Percentiles rank a stretch among this genome's conserved stretches.
Evolutionary conservation across 495 filamentous ascomycete genomes (phyloP).

Genomic region (Xylaria flabelliformis): DNA sequence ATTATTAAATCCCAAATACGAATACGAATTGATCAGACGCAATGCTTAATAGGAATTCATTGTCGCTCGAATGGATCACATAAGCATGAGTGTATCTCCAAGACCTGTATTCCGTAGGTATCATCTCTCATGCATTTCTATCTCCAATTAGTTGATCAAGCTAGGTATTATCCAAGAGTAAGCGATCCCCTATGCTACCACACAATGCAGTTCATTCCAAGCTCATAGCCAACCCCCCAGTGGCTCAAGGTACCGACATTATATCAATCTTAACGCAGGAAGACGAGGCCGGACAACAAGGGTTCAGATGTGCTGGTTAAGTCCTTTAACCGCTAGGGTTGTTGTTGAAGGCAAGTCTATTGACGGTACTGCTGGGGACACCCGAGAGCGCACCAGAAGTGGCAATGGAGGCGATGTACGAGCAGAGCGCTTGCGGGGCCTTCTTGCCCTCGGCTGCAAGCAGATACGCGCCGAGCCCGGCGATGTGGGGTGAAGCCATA

Average conservation of each 20-base stretch:
- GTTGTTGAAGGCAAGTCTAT: slow-evolving; percentile 59
- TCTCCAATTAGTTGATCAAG: not conserved
- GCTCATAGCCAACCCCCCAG: not conserved
- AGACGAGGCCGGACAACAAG: not conserved
- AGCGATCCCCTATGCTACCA: not conserved
- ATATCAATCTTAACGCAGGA: not conserved
- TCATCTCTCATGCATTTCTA: not conserved
- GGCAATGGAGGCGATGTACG: slow-evolving; percentile 49
- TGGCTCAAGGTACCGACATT: not conserved
- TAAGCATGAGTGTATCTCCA: not conserved
- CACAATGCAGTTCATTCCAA: not conserved
- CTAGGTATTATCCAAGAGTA: not conserved
- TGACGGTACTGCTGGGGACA: slow-evolving; percentile 52
- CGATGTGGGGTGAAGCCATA: slow-evolving; percentile 70
- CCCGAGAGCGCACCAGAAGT: slow-evolving; percentile 43
- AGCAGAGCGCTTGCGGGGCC: slow-evolving; percentile 54
- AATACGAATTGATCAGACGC: not conserved
- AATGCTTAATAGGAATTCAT: not conserved
- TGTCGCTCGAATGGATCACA: not conserved
- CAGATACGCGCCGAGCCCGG: slow-evolving; percentile 67
- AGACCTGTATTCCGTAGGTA: not conserved
- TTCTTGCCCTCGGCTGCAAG: slow-evolving; percentile 54
- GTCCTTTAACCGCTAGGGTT: slow-evolving; percentile 45
- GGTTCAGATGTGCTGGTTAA: not conserved
- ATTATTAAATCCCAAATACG: not conserved